phyloP scores from a whole-genome alignment of 768 basidiomycete genomes.

The Gloeostereum incarnatum region DNA sequence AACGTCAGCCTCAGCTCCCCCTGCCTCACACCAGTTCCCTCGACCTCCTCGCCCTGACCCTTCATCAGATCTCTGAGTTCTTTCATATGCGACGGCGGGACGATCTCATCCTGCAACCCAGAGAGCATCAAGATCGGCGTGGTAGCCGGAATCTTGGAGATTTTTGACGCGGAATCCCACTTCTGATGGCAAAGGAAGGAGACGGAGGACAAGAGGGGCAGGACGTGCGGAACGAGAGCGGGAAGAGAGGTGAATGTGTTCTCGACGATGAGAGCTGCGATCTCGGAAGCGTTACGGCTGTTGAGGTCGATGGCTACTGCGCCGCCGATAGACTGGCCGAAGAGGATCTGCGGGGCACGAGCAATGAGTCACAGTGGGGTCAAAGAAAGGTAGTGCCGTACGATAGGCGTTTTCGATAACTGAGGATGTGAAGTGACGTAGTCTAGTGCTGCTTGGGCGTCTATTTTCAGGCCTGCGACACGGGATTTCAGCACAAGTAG shows the following conservation, averaged over 20 bases:
- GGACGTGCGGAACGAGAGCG: constrained; percentile 67
- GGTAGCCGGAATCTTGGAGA: constrained; percentile 48
- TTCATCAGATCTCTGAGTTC: constrained; percentile 59
- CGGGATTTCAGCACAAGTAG: neutral
- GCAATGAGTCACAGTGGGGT: neutral
- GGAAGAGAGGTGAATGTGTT: constrained; percentile 90
- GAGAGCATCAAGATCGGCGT: constrained; percentile 80
- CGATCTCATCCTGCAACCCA: constrained; percentile 62
- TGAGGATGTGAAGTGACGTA: constrained; percentile 56
- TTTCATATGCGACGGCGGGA: constrained; percentile 71
- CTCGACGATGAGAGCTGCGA: constrained; percentile 77
- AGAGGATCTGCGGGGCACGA: constrained; percentile 42
- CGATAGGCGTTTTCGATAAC: constrained; percentile 59
- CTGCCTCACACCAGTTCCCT: neutral
- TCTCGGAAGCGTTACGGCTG: constrained; percentile 67
- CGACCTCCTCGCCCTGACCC: constrained; percentile 32
- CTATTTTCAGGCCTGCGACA: constrained; percentile 62
- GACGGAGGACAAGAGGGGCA: constrained; percentile 67
- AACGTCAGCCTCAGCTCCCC: neutral
- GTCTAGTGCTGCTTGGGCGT: constrained; percentile 79
- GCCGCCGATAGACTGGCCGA: constrained; percentile 86
- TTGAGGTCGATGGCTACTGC: constrained; percentile 89
- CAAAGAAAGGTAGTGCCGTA: constrained; percentile 21
- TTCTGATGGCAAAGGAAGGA: constrained; percentile 80
- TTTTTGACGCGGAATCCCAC: constrained; percentile 73